Evolutionary conservation across 441 rosid genomes (phyloP), one percentile per base, ranked within the genome.

Genomic region (Mallotus repandus): DNA sequence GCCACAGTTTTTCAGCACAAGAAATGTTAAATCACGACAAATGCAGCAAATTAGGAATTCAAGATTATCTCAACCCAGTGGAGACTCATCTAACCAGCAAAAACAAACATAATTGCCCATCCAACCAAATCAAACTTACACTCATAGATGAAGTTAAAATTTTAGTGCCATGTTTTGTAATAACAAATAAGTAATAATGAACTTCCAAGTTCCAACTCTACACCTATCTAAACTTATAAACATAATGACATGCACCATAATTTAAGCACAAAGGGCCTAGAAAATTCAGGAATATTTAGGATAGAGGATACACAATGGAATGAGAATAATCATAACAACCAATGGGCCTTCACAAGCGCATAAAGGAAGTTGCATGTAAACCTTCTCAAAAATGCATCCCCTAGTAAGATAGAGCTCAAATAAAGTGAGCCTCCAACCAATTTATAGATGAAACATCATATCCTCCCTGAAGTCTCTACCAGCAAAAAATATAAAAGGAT

Each of bases 31-130:
- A 52, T 69, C 49, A 48, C 13, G 18, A 55, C 7, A 22, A 52
- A 67, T 52, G 68, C 50, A 54, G 63, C 55, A 61, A 10, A 22
- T 32, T 18, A 41, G 13, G 63, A 61, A 59, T 52, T 43, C n/a
- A 15, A 43, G 9, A 2, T 15, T 53, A 49, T 16, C 58, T 8
- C 41, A 53, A 73, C 16, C 4, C 13, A 7, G 45, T 16, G 35
- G 38, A 54, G 3, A 29, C 32, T 21, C 55, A 21, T 46, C 64
- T 29, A 21, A 65, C 19, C 8, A 25, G 63, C 66, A 59, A 45
- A 15, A 62, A 38, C 52, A 65, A 13, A 12, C 46, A 9, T 45
- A 9, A 11, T 25, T 9, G 61, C 10, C 35, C 35, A 59, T 59
- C 5, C 63, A 59, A 59, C 63, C 8, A 32, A 59, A 12, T 22